phyloP scores from a whole-genome alignment of 1,284 basidiomycete genomes.

The Cutaneotrichosporon sp. region DNA sequence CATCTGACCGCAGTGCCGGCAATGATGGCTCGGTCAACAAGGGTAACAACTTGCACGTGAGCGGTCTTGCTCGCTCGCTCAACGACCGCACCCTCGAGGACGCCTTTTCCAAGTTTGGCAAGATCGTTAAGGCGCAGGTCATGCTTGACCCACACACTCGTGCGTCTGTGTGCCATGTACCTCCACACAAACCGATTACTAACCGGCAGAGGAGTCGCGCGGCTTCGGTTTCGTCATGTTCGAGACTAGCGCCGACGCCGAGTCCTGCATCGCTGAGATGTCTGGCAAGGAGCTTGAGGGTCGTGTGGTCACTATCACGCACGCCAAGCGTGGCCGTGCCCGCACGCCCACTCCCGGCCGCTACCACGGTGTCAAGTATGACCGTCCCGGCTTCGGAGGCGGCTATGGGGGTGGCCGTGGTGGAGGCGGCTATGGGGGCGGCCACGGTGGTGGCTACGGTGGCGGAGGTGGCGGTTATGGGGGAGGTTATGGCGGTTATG shows the following conservation, averaged over 20 bases:
- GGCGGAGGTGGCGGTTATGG: slow-evolving; percentile 39
- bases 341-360: slow-evolving; percentile 91
- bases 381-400: slow-evolving; percentile 58
- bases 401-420: slow-evolving; percentile 44
- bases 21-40: slow-evolving; percentile 62
- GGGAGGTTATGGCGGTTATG: slow-evolving; percentile 35
- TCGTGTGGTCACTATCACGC: slow-evolving; percentile 78
- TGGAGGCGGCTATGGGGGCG: slow-evolving; percentile 30
- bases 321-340: slow-evolving; percentile 87
- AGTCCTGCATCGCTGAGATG: slow-evolving; percentile 77
- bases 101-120: slow-evolving; percentile 80
- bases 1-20: slow-evolving; percentile 19
- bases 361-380: slow-evolving; percentile 60
- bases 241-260: slow-evolving; percentile 79
- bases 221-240: slow-evolving; percentile 98
- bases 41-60: slow-evolving; percentile 96
- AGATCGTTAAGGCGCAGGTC: slow-evolving; percentile 78
- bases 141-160: slow-evolving; percentile 96
- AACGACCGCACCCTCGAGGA: slow-evolving; percentile 83
- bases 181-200: background rate
- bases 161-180: slow-evolving; percentile 13
- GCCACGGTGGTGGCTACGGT: slow-evolving; percentile 51
- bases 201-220: slow-evolving; percentile 64
- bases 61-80: slow-evolving; percentile 71
- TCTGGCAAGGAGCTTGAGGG: slow-evolving; percentile 80